Conservation (phyloP, 768 basidiomycete genomes). For the Trametes gibbosa region DNA sequence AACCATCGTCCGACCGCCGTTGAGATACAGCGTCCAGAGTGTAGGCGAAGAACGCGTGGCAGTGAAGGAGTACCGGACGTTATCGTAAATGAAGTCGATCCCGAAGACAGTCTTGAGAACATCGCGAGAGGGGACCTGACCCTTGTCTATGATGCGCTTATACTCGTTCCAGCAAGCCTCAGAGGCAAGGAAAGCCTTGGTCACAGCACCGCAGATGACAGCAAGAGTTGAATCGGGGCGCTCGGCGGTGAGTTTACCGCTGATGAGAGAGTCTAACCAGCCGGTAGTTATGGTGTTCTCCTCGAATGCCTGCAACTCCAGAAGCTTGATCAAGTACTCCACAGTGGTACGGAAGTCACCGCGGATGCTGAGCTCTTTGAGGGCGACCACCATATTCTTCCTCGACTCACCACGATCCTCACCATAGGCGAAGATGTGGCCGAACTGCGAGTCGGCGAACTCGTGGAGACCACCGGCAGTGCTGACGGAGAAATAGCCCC, state of each 20-base stretch:
- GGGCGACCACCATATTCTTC: slow-evolving; percentile 99
- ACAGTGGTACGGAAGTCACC: slow-evolving; percentile 99
- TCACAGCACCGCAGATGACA: slow-evolving; percentile 93
- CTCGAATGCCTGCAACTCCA: slow-evolving; percentile 94
- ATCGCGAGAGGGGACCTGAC: slow-evolving; percentile 94
- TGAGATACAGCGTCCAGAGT: slow-evolving; percentile 93
- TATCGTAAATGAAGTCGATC: slow-evolving; percentile 97
- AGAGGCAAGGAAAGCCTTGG: slow-evolving; percentile 89
- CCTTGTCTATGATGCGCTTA: slow-evolving; percentile 94
- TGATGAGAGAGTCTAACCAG: slow-evolving; percentile 97
- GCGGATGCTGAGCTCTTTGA: slow-evolving; percentile 97
- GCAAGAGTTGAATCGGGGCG: slow-evolving; percentile 91
- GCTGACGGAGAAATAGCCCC: slow-evolving; percentile 99
- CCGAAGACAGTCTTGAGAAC: slow-evolving; percentile 95
- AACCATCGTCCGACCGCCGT: slow-evolving; percentile 90
- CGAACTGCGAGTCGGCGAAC: slow-evolving; percentile 98
- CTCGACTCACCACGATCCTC: slow-evolving; percentile 92
- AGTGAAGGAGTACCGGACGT: slow-evolving; percentile 92
- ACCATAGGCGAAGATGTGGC: slow-evolving; percentile 98
- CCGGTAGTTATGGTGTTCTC: slow-evolving; percentile 98
- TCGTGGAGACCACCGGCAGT: slow-evolving; percentile 97
- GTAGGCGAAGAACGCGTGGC: slow-evolving; percentile 86
- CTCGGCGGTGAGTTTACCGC: slow-evolving; percentile 95
- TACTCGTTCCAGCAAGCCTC: slow-evolving; percentile 91
- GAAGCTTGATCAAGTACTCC: slow-evolving; percentile 96